phyloP scores from a whole-genome alignment of 805 yeast species.

The Isabelozyma heimii region DNA sequence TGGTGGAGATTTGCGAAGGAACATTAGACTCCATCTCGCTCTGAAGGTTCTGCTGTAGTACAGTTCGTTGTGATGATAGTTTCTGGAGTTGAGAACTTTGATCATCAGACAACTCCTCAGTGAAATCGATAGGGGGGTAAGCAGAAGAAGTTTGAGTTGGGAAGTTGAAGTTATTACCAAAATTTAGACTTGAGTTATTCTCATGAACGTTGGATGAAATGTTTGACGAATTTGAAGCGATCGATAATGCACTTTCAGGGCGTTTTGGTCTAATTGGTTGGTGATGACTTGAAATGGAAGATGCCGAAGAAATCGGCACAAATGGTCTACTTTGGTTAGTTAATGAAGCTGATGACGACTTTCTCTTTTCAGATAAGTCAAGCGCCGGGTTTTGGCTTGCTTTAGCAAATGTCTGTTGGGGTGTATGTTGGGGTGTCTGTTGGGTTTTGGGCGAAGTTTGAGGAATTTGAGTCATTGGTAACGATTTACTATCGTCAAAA shows the following conservation, averaged over 20 bases:
- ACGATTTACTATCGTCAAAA: conserved; percentile 32
- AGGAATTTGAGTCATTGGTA: conserved; percentile 35
- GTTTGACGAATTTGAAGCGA: conserved; percentile 35
- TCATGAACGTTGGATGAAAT: not conserved
- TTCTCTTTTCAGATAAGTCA: not conserved
- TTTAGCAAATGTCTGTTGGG: not conserved
- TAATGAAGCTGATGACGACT: conserved; percentile 1
- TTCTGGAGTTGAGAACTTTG: conserved; percentile 3
- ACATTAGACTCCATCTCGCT: not conserved
- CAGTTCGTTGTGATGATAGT: conserved; percentile 1
- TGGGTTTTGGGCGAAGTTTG: not conserved
- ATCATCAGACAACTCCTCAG: not conserved
- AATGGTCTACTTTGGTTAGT: not conserved
- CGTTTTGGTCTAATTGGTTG: conserved; percentile 29
- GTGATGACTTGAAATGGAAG: conserved; percentile 8
- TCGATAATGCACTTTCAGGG: conserved; percentile 40
- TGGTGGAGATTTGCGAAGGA: not conserved
- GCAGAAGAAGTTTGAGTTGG: not conserved
- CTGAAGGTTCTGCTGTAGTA: not conserved
- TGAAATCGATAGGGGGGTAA: not conserved
- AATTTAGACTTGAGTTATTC: not conserved
- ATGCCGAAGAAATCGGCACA: not conserved
- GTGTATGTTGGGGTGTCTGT: not conserved
- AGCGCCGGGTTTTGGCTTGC: not conserved
- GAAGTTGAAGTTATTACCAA: not conserved